Conservation (phyloP, 2,329 filamentous ascomycete genomes). For the Fusarium liriodendri region DNA sequence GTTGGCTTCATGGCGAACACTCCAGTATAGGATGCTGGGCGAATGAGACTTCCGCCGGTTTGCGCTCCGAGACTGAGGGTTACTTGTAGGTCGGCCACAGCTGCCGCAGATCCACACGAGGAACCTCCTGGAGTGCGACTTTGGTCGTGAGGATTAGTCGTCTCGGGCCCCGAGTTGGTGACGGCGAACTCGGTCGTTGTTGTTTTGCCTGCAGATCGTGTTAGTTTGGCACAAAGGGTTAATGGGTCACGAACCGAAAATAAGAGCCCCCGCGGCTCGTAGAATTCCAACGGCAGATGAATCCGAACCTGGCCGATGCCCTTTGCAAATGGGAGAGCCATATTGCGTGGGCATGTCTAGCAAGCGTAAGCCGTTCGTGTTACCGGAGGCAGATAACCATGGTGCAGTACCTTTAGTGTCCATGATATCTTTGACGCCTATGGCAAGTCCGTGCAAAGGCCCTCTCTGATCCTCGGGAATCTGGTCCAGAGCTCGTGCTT, state of each 20-base stretch:
- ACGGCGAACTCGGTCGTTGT: background rate
- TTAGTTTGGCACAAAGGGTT: too few relatives aligned
- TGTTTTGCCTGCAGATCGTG: background rate
- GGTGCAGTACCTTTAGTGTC: conserved; percentile 9
- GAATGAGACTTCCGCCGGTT: background rate
- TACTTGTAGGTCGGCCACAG: background rate
- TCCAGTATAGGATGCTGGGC: background rate
- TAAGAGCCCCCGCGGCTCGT: conserved; percentile 50
- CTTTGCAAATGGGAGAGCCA: conserved; percentile 64
- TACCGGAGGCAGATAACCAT: too few relatives aligned
- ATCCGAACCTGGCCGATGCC: conserved; percentile 58
- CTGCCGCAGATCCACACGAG: background rate
- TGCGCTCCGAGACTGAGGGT: background rate
- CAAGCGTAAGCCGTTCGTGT: too few relatives aligned
- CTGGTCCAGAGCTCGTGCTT: conserved; percentile 11
- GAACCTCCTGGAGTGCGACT: background rate
- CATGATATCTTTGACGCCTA: conserved; percentile 26
- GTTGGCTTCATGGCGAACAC: background rate
- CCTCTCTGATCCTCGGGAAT: background rate
- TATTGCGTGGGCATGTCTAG: conserved; percentile 61
- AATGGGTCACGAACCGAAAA: background rate
- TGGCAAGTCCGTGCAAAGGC: conserved; percentile 20
- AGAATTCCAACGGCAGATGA: conserved; percentile 65
- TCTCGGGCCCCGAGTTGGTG: background rate
- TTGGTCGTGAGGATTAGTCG: background rate